Evolutionary conservation across 2,329 filamentous ascomycete species (phyloP), one percentile per base, ranked within the genome.

Genomic region (Ophiobolus disseminans): DNA sequence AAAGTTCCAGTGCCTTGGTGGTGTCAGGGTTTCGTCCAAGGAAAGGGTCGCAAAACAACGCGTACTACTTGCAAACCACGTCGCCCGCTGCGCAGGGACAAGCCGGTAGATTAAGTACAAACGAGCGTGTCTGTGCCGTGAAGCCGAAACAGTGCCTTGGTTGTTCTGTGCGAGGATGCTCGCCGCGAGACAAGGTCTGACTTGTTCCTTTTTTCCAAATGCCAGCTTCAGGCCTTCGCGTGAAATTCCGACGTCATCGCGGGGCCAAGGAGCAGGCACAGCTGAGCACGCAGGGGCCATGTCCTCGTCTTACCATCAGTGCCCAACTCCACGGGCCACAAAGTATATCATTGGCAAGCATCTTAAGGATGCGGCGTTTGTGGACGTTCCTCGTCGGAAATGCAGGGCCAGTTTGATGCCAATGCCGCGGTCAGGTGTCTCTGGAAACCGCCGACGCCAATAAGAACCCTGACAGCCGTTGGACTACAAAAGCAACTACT

Each of bases 241-340:
- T 31, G 20, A 39, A 31, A 39, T 45, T 45, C 42, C 43, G 43
- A 46, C 43, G 43, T 46, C 43, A 46, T 46, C 43, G 43, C 43
- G 43, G 43, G 43, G 37, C 26, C 42, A 17, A 20, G 16, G 40
- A 14, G 36, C 8, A 35, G 26, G 30, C 35, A 45, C 34, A 46
- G 37, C 28, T 28, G 13, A 34, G 28, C 43, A 22, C 14, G 36
- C 43, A 34, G 36, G 26, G 28, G 43, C 43, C 36, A 16, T 20
- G 17, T 19, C 31, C 31, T 17, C 16, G n/a, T 21, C 30, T 26
- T 31, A 43, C 31, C 28, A 34, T 32, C 10, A 43, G 26, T 5
- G 31, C 16, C 38, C 25, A 32, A 32, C 36, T 32, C 30, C 13
- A 32, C 10, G 30, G 30, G 30, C 7, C 30, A n/a, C 30, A 32